These are phyloP conservation scores for Colletotrichum tropicicola DNA, from an alignment of 2,329 filamentous ascomycete species.

Conservation along the genomic window DNA sequence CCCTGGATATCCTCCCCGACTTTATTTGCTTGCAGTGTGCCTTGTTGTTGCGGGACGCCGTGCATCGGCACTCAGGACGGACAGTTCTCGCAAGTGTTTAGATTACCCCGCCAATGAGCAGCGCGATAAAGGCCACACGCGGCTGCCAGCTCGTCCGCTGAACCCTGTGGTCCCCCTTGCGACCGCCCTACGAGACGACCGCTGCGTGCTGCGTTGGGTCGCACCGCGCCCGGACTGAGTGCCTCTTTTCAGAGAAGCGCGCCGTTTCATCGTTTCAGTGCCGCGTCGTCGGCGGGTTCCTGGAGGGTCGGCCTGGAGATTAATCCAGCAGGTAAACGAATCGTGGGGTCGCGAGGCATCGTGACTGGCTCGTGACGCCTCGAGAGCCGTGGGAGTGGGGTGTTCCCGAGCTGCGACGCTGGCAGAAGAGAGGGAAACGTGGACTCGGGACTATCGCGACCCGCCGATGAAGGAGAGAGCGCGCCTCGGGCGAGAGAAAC, in stretches of 20 bases:
- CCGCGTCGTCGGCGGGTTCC: slow-evolving; percentile 16
- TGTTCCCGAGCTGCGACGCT: too few relatives aligned
- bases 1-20: too few relatives aligned
- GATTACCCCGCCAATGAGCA: slow-evolving; percentile 23
- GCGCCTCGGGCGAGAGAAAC: not conserved
- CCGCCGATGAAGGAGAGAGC: slow-evolving; percentile 3
- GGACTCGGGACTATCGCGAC: slow-evolving; percentile 10
- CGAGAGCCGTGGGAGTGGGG: not conserved
- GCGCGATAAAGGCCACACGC: slow-evolving; percentile 22
- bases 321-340: slow-evolving; percentile 14
- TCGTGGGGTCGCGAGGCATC: slow-evolving; percentile 24
- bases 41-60: too few relatives aligned
- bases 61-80: slow-evolving; percentile 19
- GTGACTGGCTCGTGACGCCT: slow-evolving; percentile 11
- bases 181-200: slow-evolving; percentile 10
- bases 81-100: not conserved
- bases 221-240: slow-evolving; percentile 3
- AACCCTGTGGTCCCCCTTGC: slow-evolving; percentile 24
- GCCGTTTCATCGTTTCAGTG: slow-evolving; percentile 18
- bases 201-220: slow-evolving; percentile 18
- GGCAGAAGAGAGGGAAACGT: slow-evolving; percentile 6
- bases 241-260: slow-evolving; percentile 19
- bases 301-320: slow-evolving; percentile 25
- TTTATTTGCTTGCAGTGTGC: too few relatives aligned
- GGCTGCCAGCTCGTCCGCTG: slow-evolving; percentile 1